Conservation (phyloP, 331 rosid species). For the Telfairia occidentalis region DNA sequence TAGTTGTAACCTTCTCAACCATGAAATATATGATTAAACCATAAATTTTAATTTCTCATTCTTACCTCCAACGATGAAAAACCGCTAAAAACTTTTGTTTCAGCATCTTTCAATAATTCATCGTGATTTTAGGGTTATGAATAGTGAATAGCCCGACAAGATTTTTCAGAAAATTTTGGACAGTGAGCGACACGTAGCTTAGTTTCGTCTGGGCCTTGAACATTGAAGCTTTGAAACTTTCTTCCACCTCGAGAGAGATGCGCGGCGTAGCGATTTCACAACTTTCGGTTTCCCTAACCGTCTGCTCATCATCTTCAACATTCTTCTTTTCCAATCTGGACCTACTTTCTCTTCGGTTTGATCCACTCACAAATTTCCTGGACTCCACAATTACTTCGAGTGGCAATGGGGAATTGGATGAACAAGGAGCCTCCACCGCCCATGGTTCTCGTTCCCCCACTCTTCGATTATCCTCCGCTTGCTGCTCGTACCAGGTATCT, state of each 20-base stretch:
- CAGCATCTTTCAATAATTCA: too few species aligned
- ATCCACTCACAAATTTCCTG: background rate
- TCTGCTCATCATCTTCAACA: background rate
- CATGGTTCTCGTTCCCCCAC: constrained; percentile 87
- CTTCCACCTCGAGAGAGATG: background rate
- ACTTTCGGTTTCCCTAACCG: constrained; percentile 10
- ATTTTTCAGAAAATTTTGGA: too few species aligned
- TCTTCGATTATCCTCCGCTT: constrained; percentile 86
- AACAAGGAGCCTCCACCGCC: constrained; percentile 60
- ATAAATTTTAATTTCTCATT: too few species aligned
- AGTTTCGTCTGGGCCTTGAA: background rate
- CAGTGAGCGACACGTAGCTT: constrained; percentile 10
- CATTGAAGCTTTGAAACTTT: constrained; percentile 5
- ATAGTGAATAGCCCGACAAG: too few species aligned
- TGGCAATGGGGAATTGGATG: constrained; percentile 43
- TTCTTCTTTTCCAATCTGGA: background rate
- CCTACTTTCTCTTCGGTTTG: background rate
- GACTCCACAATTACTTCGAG: background rate
- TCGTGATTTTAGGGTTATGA: too few species aligned
- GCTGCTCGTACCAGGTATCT: constrained; percentile 69
- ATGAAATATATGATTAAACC: too few species aligned
- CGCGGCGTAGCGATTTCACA: constrained; percentile 10
- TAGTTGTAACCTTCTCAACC: too few species aligned
- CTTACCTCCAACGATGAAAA: too few species aligned
- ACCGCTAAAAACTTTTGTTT: too few species aligned